Percentiles rank a stretch among this genome's conserved stretches.
Conservation (phyloP, 345 rosid genomes). For the Populus ilicifolia region DNA sequence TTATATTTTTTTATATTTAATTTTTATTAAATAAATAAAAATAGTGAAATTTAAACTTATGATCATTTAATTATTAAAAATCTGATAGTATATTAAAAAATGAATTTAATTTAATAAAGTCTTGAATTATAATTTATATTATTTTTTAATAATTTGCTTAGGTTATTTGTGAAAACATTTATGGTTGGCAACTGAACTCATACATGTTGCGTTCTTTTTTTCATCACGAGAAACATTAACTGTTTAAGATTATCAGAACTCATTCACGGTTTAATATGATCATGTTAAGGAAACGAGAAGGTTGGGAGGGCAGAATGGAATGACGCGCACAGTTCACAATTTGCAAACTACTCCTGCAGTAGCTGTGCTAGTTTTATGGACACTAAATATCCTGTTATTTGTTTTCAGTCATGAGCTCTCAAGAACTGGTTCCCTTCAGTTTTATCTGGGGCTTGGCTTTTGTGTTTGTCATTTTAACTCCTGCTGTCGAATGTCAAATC, state of each 20-base stretch:
- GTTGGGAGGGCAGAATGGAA: slow-evolving; percentile 8
- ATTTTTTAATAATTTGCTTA: too few relatives aligned
- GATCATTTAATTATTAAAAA: too few relatives aligned
- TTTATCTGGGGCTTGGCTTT: slow-evolving; percentile 16
- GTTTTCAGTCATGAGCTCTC: slow-evolving; percentile 8
- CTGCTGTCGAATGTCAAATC: slow-evolving; percentile 13
- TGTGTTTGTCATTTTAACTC: slow-evolving; percentile 3
- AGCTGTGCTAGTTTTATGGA: background rate
- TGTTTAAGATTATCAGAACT: too few relatives aligned
- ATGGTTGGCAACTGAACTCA: background rate
- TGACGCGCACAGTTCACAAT: slow-evolving; percentile 5
- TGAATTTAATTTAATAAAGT: too few relatives aligned
- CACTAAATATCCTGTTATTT: background rate
- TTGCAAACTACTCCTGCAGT: slow-evolving; percentile 13
- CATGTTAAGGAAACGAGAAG: background rate
- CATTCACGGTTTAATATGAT: too few relatives aligned
- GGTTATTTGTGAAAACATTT: too few relatives aligned
- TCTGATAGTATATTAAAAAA: too few relatives aligned
- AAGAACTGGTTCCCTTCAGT: slow-evolving; percentile 3
- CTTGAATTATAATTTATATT: too few relatives aligned
- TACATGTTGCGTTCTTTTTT: background rate
- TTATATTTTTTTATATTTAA: too few relatives aligned
- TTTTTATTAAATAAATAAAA: too few relatives aligned
- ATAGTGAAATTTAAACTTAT: too few relatives aligned
- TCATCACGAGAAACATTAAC: background rate